Conservation (phyloP, 306 rosid species). For the Hylodesmum podocarpum region DNA sequence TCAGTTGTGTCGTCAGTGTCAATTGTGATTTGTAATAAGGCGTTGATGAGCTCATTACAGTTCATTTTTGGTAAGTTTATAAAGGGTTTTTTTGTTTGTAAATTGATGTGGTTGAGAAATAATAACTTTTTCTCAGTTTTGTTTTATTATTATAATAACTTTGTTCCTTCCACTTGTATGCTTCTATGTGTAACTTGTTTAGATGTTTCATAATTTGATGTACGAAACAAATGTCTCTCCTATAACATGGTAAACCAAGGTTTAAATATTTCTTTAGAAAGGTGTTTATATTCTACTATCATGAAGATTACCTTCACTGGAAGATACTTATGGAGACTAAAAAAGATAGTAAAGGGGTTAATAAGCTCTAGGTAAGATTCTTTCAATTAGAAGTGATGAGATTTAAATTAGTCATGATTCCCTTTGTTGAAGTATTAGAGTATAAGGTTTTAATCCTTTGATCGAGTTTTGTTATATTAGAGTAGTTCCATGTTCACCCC, state of each 20-base stretch:
- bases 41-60: constrained; percentile 66
- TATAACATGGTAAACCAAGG: too few relatives aligned
- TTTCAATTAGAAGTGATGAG: neutral
- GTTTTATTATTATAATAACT: neutral
- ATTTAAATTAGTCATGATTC: neutral
- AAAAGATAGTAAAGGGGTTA: too few relatives aligned
- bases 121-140: neutral
- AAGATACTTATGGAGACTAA: too few relatives aligned
- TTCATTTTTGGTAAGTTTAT: constrained; percentile 67
- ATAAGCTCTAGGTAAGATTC: too few relatives aligned
- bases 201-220: neutral
- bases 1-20: constrained; percentile 90
- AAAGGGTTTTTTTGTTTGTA: neutral
- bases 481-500: constrained; percentile 8
- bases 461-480: neutral
- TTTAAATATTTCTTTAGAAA: too few relatives aligned
- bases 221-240: too few relatives aligned
- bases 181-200: neutral
- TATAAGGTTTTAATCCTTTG: neutral
- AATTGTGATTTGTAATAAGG: constrained; percentile 86
- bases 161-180: neutral
- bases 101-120: neutral
- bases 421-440: constrained; percentile 1
- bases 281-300: too few relatives aligned
- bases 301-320: too few relatives aligned